A percentile compares a stretch with the other conserved stretches of the same genome.
These are phyloP conservation scores for Coleophoma cylindrospora DNA, from an alignment of 2,329 filamentous ascomycete species.

Conservation along the genomic window DNA sequence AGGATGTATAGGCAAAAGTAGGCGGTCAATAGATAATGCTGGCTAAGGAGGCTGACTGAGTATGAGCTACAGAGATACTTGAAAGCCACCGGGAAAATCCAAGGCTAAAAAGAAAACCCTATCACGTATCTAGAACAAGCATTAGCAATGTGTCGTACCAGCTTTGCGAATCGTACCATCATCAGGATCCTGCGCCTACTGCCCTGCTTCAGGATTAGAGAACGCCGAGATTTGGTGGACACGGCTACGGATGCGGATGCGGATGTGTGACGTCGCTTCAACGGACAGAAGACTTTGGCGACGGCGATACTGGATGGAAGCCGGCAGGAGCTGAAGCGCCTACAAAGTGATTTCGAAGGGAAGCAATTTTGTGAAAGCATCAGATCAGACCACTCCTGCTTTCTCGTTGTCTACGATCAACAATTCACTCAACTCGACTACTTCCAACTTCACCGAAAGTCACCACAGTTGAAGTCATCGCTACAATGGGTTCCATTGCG, in stretches of 20 bases:
- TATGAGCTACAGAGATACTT: too few species aligned
- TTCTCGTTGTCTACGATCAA: background rate
- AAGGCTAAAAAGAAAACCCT: too few species aligned
- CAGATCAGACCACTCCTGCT: background rate
- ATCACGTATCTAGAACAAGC: too few species aligned
- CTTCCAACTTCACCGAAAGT: background rate
- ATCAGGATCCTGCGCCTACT: too few species aligned
- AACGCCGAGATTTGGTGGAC: background rate
- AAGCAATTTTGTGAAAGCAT: slow-evolving; percentile 2
- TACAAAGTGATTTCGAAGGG: slow-evolving; percentile 4
- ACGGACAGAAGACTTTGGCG: background rate
- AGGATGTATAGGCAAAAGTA: too few species aligned
- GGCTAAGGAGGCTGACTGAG: too few species aligned
- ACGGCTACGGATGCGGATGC: slow-evolving; percentile 12
- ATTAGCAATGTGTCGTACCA: too few species aligned
- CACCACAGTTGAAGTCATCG: background rate
- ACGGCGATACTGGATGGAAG: slow-evolving; percentile 3
- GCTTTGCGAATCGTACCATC: too few species aligned
- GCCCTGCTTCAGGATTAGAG: too few species aligned
- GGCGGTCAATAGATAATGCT: too few species aligned
- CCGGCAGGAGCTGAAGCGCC: slow-evolving; percentile 3
- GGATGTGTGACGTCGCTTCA: slow-evolving; percentile 2
- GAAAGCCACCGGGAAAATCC: too few species aligned
- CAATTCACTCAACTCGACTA: background rate
- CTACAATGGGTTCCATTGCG: slow-evolving; percentile 20